Base-by-base conservation (phyloP, 352 stramenopile species). In the Elongisporangium anandrum region DNA sequence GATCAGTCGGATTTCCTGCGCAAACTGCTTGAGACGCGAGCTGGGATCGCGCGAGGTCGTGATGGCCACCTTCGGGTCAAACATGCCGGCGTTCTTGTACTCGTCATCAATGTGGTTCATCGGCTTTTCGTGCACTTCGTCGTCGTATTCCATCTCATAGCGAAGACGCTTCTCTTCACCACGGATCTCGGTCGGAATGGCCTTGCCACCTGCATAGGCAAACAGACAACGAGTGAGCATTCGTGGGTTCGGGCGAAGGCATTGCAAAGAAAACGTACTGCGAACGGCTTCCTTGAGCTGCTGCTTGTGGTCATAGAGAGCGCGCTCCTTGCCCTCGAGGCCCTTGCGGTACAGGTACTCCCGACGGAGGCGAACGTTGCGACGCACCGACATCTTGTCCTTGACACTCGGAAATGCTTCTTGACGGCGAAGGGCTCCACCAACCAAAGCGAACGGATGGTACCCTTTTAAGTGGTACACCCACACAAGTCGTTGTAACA, bases 341-440 rank as follows among this genome's bases (percentile, higher is more conserved):
- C 88, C 94, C 86, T 99, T 99, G 71, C 96, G 88, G 75, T 99
- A 99, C 60, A 99, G 79, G 72, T 99, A 99, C 77, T 99, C 98
- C 65, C 98, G 96, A 50, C 97, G 96, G 23, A 99, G 78, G 71
- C 98, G 95, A 49, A 99, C 96, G 63, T 99, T 97, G 50, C 97
- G 77, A 53, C 90, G 86, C 50, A 97, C 85, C 51, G 87, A 95
- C 87, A 95, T 95, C 56, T n/a, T 56, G 26, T n/a, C 4, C 34
- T 51, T n/a, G 21, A 13, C 34, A 57, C 39, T 12, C 17, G 16
- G 29, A 39, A 52, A 52, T 45, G 34, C 38, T 57, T 29, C 24
- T 57, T 52, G 26, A 38, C 21, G 24, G 45, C 19, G 23, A 52
- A 29, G 38, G 47, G 41, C 23, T 29, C 29, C 21, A 61, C 54